These are phyloP conservation scores for Gracilaria gracilis DNA, from an alignment of 23 red algal species.

Conservation along the genomic window DNA sequence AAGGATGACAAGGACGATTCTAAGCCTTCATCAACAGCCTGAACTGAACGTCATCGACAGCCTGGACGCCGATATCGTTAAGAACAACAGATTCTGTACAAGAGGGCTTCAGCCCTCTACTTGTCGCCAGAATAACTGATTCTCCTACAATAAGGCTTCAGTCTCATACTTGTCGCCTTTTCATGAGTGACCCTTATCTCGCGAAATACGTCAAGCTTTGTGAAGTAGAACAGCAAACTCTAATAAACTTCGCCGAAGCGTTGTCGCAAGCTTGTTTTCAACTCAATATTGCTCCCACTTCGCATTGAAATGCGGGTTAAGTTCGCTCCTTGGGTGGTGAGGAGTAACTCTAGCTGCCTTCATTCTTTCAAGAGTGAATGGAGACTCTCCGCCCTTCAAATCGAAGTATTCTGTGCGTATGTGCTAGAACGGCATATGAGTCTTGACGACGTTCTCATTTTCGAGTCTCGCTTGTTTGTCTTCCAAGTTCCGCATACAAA, in stretches of 20 bases:
- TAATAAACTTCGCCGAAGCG: neutral
- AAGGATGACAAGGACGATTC: conserved; percentile 6
- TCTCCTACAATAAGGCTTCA: neutral
- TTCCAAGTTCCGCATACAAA: too few species aligned
- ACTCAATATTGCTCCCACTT: neutral
- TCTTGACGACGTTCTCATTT: too few species aligned
- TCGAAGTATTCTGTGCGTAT: neutral
- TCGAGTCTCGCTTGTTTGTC: too few species aligned
- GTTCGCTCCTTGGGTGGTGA: neutral
- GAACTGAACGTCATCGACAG: neutral
- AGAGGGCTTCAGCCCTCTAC: too few species aligned
- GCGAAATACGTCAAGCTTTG: neutral
- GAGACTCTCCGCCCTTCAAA: neutral
- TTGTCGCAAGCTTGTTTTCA: neutral
- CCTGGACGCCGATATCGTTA: neutral
- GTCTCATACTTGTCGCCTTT: neutral
- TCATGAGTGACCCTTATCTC: neutral
- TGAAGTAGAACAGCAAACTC: neutral
- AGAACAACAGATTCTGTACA: neutral
- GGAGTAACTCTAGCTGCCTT: neutral
- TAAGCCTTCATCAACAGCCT: neutral
- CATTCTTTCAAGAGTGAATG: neutral
- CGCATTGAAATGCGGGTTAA: neutral
- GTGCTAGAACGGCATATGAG: neutral
- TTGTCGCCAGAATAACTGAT: too few species aligned